Evolutionary conservation across 495 filamentous ascomycete genomes (phyloP), one percentile per base, ranked within the genome.

Genomic region (Neurospora sp.): DNA sequence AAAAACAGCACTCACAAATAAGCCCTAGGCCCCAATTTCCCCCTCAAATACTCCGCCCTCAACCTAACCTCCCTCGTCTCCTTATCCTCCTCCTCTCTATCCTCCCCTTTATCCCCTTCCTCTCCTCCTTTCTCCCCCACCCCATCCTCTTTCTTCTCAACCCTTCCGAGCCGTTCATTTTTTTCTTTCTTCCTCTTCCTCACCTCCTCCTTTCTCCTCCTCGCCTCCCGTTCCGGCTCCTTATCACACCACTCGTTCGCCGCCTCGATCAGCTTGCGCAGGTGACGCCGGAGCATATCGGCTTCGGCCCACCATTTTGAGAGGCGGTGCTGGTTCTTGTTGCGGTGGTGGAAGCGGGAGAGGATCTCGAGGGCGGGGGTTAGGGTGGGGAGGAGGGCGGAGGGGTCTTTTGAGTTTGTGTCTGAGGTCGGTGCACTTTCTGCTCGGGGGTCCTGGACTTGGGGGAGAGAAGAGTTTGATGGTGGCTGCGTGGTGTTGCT

Each of bases 301-400:
- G 94, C 83, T 81, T 86, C 84, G 77, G 88, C 88, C 88, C 91
- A 96, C 93, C 93, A 96, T 75, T 87, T 89, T 4, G 89, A 82
- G 43, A 83, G 82, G 43, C 87, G 88, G 79, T 95, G 92, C 81
- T 96, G 93, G 81, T 95, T 95, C 76, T 90, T 90, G 82, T 94
- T 94, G 78, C 92, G 92, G 80, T 93, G 91, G 77, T 88, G 88
- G 69, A 93, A 83, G 76, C 92, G 82, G 71, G 88, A 84, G 48
- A 96, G 87, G 24, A 90, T 75, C 21, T 76, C 70, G 71, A 78
- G 74, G n/a, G 76, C 72, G 2, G 81, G 71, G 11, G 42, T 37
- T 45, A 83, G 75, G 36, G 73, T 66, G 28, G 54, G 54, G 6
- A 66, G 54, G 54, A 66, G 54, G 15, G 54, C 19, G 2, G 24